These are phyloP conservation scores for Skeletonema tropicum DNA, from an alignment of 108 stramenopile genomes.

Conservation along the genomic window DNA sequence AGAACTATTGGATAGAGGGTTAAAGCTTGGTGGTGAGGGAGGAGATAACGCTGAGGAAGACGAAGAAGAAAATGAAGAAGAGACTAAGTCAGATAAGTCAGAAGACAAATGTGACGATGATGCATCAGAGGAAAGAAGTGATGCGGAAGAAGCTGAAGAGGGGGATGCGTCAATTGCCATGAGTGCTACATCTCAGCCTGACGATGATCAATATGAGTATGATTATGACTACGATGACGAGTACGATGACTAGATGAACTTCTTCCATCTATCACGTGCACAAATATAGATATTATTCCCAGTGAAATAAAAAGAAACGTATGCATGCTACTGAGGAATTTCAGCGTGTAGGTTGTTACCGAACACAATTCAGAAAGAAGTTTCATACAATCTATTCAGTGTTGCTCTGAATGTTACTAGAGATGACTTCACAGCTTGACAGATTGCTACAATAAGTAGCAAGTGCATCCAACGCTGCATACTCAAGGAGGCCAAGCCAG, in stretches of 20 bases:
- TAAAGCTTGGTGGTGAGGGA: conserved; percentile 58
- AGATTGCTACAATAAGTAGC: too few species aligned
- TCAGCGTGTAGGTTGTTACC: too few species aligned
- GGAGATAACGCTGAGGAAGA: conserved; percentile 30
- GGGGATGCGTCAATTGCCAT: conserved; percentile 37
- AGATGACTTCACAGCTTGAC: too few species aligned
- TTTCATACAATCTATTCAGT: too few species aligned
- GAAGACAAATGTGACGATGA: conserved; percentile 51
- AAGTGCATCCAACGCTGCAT: too few species aligned
- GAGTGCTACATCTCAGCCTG: conserved; percentile 32
- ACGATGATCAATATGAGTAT: conserved; percentile 27
- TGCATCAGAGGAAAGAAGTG: conserved; percentile 6
- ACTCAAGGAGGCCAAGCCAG: too few species aligned
- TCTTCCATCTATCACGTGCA: not conserved
- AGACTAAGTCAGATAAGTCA: conserved; percentile 36
- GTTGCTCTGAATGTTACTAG: too few species aligned
- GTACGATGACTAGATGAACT: conserved; percentile 23
- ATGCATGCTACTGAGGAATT: not conserved
- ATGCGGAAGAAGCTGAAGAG: conserved; percentile 4
- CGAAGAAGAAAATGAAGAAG: conserved; percentile 50
- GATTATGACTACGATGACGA: conserved; percentile 49
- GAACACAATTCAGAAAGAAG: too few species aligned
- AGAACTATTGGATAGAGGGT: conserved; percentile 79
- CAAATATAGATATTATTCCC: not conserved
- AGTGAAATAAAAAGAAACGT: not conserved